Percentiles rank a stretch among this genome's conserved stretches.
phyloP scores from a whole-genome alignment of 2,329 filamentous ascomycete species.

The Uncinocarpus reesii region DNA sequence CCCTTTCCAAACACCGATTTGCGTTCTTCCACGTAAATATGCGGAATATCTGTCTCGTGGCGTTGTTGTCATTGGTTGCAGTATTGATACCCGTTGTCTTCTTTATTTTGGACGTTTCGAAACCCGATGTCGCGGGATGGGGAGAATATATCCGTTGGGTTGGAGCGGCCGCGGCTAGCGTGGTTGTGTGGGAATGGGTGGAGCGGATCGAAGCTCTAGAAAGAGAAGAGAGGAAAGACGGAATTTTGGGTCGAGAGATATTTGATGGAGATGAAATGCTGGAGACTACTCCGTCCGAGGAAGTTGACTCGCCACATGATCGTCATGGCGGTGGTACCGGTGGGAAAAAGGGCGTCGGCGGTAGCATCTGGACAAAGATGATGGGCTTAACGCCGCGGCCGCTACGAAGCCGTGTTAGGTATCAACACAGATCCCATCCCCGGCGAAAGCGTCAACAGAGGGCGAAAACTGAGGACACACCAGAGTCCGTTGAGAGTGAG shows the following conservation, averaged over 20 bases:
- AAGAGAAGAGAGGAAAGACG: slow-evolving; percentile 86
- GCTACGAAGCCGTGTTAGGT: slow-evolving; percentile 27
- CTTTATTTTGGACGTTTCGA: slow-evolving; percentile 81
- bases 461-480: neutral
- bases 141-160: slow-evolving; percentile 95
- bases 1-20: slow-evolving; percentile 81
- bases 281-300: slow-evolving; percentile 52
- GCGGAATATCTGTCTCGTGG: slow-evolving; percentile 77
- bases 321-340: slow-evolving; percentile 32
- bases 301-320: slow-evolving; percentile 36
- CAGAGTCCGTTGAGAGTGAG: slow-evolving; percentile 8
- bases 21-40: slow-evolving; percentile 85
- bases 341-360: slow-evolving; percentile 20
- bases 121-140: slow-evolving; percentile 79
- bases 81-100: slow-evolving; percentile 84
- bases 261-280: slow-evolving; percentile 94
- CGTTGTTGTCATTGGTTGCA: slow-evolving; percentile 65
- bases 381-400: slow-evolving; percentile 30
- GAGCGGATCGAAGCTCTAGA: slow-evolving; percentile 88
- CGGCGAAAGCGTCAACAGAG: slow-evolving; percentile 6
- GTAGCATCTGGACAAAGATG: slow-evolving; percentile 31
- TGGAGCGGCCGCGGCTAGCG: slow-evolving; percentile 84
- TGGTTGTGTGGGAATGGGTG: slow-evolving; percentile 98
- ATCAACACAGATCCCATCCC: slow-evolving; percentile 15
- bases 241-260: slow-evolving; percentile 78